Evolutionary conservation across 805 yeast genomes (phyloP).

Genomic region (Hanseniaspora valbyensis): DNA sequence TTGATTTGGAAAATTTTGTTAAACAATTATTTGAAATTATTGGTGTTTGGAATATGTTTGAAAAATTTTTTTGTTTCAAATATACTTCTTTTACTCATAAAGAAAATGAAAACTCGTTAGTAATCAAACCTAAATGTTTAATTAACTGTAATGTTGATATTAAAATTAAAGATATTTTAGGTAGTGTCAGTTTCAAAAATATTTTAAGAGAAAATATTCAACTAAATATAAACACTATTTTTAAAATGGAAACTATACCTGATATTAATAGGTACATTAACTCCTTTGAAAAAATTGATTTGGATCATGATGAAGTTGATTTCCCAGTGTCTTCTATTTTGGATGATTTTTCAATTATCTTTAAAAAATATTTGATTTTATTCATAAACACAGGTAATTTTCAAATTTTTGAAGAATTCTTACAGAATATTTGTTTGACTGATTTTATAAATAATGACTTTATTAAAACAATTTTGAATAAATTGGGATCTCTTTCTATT

Average conservation of each 20-base stretch:
- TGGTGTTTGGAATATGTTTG: constrained; percentile 75
- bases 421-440: constrained; percentile 19
- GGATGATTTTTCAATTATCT: constrained; percentile 69
- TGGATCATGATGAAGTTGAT: constrained; percentile 21
- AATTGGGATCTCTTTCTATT: constrained; percentile 25
- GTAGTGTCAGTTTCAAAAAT: constrained; percentile 48
- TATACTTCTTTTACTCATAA: constrained; percentile 41
- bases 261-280: constrained; percentile 33
- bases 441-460: constrained; percentile 9
- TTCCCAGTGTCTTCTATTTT: constrained; percentile 70
- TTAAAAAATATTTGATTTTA: constrained; percentile 56
- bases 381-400: constrained; percentile 61
- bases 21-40: constrained; percentile 66
- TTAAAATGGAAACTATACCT: constrained; percentile 69
- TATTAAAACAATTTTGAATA: constrained; percentile 44
- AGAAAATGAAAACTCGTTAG: constrained; percentile 9
- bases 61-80: constrained; percentile 57
- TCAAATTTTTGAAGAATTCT: constrained; percentile 22
- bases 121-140: constrained; percentile 22
- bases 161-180: constrained; percentile 18
- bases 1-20: constrained; percentile 32
- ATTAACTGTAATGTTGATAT: constrained; percentile 22
- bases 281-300: constrained; percentile 16
- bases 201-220: constrained; percentile 29
- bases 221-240: constrained; percentile 39